Conservation (phyloP, 2,329 filamentous ascomycete genomes). For the Colletotrichum graminicola region DNA sequence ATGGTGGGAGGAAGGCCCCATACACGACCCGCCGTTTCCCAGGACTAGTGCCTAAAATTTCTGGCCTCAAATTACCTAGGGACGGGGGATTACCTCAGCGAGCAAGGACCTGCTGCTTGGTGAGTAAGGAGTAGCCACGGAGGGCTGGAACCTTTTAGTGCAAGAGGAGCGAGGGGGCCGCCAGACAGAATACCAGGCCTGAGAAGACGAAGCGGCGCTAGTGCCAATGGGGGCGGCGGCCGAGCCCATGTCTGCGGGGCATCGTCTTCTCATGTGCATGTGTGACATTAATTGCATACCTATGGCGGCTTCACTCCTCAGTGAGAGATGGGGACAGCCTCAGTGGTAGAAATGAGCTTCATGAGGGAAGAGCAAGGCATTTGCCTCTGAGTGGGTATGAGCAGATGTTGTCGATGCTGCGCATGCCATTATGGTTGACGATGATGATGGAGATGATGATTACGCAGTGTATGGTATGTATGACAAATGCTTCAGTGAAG, state of each 20-base stretch:
- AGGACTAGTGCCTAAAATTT: conserved; percentile 35
- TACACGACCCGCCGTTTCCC: conserved; percentile 35
- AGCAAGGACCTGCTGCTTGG: conserved; percentile 17
- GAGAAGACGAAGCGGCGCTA: conserved; percentile 21
- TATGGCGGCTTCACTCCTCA: conserved; percentile 2
- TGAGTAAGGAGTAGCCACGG: neutral
- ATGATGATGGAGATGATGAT: neutral
- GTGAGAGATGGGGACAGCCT: neutral
- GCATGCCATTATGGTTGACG: neutral
- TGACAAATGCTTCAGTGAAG: conserved; percentile 7
- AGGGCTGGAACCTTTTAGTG: neutral
- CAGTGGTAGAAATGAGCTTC: neutral
- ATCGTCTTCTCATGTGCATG: conserved; percentile 31
- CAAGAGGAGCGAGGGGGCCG: neutral
- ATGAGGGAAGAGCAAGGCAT: neutral
- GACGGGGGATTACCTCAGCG: conserved; percentile 36
- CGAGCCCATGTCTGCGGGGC: conserved; percentile 31
- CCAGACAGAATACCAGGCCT: conserved; percentile 18
- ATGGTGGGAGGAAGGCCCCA: conserved; percentile 40
- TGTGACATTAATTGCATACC: conserved; percentile 32
- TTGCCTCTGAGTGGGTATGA: neutral
- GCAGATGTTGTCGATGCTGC: no score
- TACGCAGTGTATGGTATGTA: no score
- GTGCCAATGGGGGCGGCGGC: conserved; percentile 24
- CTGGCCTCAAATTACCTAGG: conserved; percentile 35